Percentiles rank a stretch among this genome's conserved stretches.
phyloP scores from a whole-genome alignment of 768 basidiomycete genomes.

The Podaxis sp. region DNA sequence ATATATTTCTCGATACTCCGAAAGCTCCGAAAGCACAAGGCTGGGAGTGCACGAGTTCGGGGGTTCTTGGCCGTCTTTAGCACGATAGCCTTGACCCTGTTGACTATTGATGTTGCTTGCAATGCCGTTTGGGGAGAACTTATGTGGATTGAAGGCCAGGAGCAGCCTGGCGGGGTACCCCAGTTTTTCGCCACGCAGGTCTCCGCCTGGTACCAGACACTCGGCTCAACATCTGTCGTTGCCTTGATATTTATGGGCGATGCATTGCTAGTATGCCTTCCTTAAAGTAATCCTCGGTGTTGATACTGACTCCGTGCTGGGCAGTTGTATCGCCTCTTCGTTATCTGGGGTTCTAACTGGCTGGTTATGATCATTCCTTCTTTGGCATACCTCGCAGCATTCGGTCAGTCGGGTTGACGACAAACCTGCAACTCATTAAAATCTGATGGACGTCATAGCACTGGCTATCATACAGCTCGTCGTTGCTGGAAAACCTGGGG shows the following conservation, averaged over 20 bases:
- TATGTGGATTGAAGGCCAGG: slow-evolving; percentile 28
- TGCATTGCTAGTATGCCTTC: slow-evolving; percentile 22
- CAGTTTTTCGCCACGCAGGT: slow-evolving; percentile 22
- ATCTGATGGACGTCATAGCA: slow-evolving; percentile 20
- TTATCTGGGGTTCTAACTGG: slow-evolving; percentile 24
- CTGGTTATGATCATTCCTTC: slow-evolving; percentile 21
- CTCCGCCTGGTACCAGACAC: slow-evolving; percentile 27
- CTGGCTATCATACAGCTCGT: slow-evolving; percentile 37
- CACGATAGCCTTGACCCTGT: slow-evolving; percentile 22
- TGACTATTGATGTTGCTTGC: slow-evolving; percentile 25
- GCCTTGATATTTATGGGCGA: slow-evolving; percentile 28
- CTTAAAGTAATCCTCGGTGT: not conserved
- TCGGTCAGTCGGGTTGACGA: slow-evolving; percentile 18
- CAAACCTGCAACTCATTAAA: not conserved
- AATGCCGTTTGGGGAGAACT: slow-evolving; percentile 28
- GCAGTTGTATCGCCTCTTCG: slow-evolving; percentile 28
- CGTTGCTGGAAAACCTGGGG: slow-evolving; percentile 32
- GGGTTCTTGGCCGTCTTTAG: slow-evolving; percentile 24
- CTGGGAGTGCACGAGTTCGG: slow-evolving; percentile 10
- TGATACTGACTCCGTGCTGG: not conserved
- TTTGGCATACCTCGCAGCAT: slow-evolving; percentile 22
- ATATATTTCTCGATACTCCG: slow-evolving; percentile 23
- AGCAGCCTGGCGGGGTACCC: slow-evolving; percentile 22
- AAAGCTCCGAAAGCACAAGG: slow-evolving; percentile 10
- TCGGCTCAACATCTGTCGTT: slow-evolving; percentile 24